phyloP scores from a whole-genome alignment of 2,329 filamentous ascomycete species.

The Sphaerulina vaccinii region DNA sequence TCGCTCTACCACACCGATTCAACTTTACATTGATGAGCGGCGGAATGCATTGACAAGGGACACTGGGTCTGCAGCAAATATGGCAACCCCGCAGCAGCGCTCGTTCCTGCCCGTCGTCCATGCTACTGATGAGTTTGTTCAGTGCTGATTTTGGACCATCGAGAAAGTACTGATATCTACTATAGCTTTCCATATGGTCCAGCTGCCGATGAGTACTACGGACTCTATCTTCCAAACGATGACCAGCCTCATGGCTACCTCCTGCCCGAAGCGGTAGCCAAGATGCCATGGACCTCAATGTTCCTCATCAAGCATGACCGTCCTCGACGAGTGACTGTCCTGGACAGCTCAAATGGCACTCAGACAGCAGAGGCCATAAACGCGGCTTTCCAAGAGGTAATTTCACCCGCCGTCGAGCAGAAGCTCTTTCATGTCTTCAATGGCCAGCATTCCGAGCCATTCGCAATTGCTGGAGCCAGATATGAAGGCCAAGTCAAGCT shows the following conservation, averaged over 20 bases:
- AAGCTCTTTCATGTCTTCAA: slow-evolving; percentile 68
- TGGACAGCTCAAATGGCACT: slow-evolving; percentile 54
- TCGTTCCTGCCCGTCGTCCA: slow-evolving; percentile 11
- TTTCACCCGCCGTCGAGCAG: slow-evolving; percentile 46
- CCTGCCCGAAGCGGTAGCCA: slow-evolving; percentile 59
- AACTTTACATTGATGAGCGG: no score
- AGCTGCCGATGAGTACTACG: slow-evolving; percentile 50
- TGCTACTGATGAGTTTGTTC: slow-evolving; percentile 16
- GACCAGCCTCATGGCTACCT: slow-evolving; percentile 60
- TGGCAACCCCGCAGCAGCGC: background rate
- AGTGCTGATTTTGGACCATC: background rate
- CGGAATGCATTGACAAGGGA: no score
- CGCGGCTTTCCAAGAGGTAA: slow-evolving; percentile 64
- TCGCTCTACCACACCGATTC: no score
- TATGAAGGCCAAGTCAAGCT: slow-evolving; percentile 65
- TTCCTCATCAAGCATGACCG: slow-evolving; percentile 53
- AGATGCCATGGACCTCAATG: slow-evolving; percentile 52
- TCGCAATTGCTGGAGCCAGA: slow-evolving; percentile 66
- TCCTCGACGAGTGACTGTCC: slow-evolving; percentile 22
- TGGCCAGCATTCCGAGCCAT: slow-evolving; percentile 76
- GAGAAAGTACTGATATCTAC: background rate
- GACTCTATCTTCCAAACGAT: slow-evolving; percentile 66
- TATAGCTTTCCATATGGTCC: slow-evolving; percentile 47
- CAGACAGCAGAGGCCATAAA: slow-evolving; percentile 60
- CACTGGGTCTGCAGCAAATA: no score